Percentiles rank a stretch among this genome's conserved stretches.
Evolutionary conservation across 352 stramenopile genomes (phyloP).

Genomic region (Halophytophthora batemanensis): DNA sequence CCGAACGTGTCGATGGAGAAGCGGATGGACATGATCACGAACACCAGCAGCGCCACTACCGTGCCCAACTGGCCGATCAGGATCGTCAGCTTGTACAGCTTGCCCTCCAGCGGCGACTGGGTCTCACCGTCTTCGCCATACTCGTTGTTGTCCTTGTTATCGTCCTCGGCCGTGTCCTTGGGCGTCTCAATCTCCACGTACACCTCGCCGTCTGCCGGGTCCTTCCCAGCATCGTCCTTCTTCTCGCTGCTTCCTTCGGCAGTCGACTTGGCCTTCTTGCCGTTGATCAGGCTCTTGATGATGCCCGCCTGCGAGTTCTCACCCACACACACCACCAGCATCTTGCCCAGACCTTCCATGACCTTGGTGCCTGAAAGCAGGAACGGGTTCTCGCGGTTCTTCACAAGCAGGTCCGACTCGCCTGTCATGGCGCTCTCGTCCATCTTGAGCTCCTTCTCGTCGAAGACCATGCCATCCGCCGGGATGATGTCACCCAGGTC

Average conservation of each 20-base stretch:
- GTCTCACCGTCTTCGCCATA: constrained; percentile 29
- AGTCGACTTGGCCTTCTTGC: constrained; percentile 60
- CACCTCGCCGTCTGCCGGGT: constrained; percentile 21
- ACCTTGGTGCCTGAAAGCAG: constrained; percentile 91
- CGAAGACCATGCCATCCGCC: constrained; percentile 85
- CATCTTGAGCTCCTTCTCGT: constrained; percentile 82
- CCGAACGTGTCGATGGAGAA: constrained; percentile 47
- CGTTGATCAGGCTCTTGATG: constrained; percentile 79
- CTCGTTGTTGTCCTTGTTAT: constrained; percentile 16
- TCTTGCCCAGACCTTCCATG: constrained; percentile 87
- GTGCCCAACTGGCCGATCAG: constrained; percentile 61
- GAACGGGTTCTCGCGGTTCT: constrained; percentile 78
- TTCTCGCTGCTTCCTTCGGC: constrained; percentile 34
- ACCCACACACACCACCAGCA: constrained; percentile 91
- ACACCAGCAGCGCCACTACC: constrained; percentile 48
- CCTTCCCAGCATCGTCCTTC: constrained; percentile 10
- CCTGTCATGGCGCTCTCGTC: constrained; percentile 90
- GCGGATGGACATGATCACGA: constrained; percentile 54
- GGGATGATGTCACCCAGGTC: constrained; percentile 89
- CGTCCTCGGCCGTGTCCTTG: constrained; percentile 19
- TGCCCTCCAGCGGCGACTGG: constrained; percentile 62
- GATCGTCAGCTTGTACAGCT: constrained; percentile 55
- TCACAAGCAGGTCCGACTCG: constrained; percentile 84
- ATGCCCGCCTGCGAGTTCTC: constrained; percentile 89
- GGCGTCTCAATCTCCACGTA: constrained; percentile 58